Evolutionary conservation across 305 asterid genomes (phyloP), one percentile per base, ranked within the genome.

Genomic region (Salvia sclarea): DNA sequence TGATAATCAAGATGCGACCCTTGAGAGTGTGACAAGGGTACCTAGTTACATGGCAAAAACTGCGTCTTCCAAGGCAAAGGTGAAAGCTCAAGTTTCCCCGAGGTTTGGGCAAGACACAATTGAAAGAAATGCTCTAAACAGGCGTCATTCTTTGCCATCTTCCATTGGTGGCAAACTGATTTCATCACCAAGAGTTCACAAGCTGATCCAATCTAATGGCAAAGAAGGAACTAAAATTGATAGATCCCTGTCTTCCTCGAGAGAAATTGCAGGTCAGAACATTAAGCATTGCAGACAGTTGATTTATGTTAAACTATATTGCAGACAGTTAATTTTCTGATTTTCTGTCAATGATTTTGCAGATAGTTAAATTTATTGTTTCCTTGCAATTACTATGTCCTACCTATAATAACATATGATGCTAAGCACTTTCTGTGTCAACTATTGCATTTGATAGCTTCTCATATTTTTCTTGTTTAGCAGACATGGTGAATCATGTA

Each of bases 21-120:
- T 49, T 20, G 79, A 72, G 33, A 78, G 57, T 54, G 55, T 38
- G 20, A 67, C 76, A 66, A 81, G 61, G 71, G 74, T 83, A 22
- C 89, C 89, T 5, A 86, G 92, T 72, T 86, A 86, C 70, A 86
- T 86, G 92, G 83, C 83, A 25, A 79, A 73, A 75, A 86, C 91
- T 61, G 79, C 82, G 65, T 83, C 91, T 59, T 84, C 91, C 14
- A 79, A 82, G 74, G 92, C 89, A 17, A 86, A 83, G 78, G 77
- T 76, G 59, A 80, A 60, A 76, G 78, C 66, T 31, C 85, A 81
- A 69, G 84, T 54, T 65, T 81, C 87, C 37, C 76, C 86, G 6
- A 83, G 82, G 77, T 65, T 69, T 44, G 84, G 69, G 40, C 85
- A 78, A 74, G 86, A 86, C 48, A 75, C 43, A 31, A 45, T 61